Evolutionary conservation across 768 basidiomycete genomes (phyloP).

Genomic region (Saitozyma sp.): DNA sequence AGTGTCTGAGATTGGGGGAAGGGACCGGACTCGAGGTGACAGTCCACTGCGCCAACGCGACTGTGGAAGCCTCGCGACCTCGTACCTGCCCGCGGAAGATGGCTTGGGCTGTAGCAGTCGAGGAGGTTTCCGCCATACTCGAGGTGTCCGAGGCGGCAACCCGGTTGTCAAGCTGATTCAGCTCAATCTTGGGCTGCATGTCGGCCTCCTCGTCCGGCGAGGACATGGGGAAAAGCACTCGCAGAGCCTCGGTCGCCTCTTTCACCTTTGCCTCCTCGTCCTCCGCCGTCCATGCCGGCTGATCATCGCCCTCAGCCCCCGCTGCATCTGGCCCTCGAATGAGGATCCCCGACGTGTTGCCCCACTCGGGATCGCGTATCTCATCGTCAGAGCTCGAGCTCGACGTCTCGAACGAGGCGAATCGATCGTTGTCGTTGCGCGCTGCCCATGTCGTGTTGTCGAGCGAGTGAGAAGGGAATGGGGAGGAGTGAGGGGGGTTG

Average conservation of each 20-base stretch:
- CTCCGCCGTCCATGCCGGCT: slow-evolving; percentile 23
- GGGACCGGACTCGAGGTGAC: slow-evolving; percentile 29
- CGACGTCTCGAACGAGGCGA: slow-evolving; percentile 30
- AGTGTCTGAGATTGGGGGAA: slow-evolving; percentile 22
- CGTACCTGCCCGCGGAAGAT: background rate
- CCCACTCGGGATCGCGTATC: slow-evolving; percentile 37
- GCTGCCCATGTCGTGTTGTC: slow-evolving; percentile 45
- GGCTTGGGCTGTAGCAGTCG: slow-evolving; percentile 15
- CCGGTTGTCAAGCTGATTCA: slow-evolving; percentile 36
- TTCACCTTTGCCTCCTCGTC: slow-evolving; percentile 42
- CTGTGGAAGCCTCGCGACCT: background rate
- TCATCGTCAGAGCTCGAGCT: slow-evolving; percentile 42
- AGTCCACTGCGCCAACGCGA: slow-evolving; percentile 22
- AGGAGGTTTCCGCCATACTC: slow-evolving; percentile 12
- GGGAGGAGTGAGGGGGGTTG: slow-evolving; percentile 25
- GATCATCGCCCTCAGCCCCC: slow-evolving; percentile 21
- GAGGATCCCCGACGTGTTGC: slow-evolving; percentile 25
- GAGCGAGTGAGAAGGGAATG: slow-evolving; percentile 47
- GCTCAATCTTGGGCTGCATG: slow-evolving; percentile 11
- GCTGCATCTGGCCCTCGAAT: slow-evolving; percentile 7
- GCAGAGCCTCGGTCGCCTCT: slow-evolving; percentile 43
- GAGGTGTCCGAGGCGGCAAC: slow-evolving; percentile 24
- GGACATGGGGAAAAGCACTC: slow-evolving; percentile 37
- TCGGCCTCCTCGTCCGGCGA: slow-evolving; percentile 25
- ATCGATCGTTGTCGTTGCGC: slow-evolving; percentile 24